phyloP scores from a whole-genome alignment of 2,329 filamentous ascomycete species.

The Colletotrichum sublineola region DNA sequence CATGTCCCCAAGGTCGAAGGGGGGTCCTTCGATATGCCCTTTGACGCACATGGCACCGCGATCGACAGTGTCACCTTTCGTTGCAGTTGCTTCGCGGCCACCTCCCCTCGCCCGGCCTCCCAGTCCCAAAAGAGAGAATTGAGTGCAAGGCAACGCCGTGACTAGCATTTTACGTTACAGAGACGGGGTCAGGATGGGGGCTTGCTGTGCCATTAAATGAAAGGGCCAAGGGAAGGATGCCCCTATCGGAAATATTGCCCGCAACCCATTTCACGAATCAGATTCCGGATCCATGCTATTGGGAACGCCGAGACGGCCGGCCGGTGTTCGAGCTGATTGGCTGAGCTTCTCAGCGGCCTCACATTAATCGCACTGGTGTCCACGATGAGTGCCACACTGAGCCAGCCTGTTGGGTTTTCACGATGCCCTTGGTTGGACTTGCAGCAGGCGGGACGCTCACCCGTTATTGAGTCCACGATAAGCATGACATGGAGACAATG shows the following conservation, averaged over 20 bases:
- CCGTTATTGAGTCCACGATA: conserved; percentile 6
- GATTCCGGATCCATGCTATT: conserved; percentile 39
- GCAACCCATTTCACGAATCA: conserved; percentile 34
- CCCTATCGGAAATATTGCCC: conserved; percentile 37
- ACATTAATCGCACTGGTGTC: conserved; percentile 31
- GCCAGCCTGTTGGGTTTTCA: conserved; percentile 32
- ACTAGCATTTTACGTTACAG: conserved; percentile 23
- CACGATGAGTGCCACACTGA: conserved; percentile 27
- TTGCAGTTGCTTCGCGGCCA: neutral
- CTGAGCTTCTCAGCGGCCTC: neutral
- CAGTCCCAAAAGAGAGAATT: neutral
- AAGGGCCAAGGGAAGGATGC: conserved; percentile 14
- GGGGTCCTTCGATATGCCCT: neutral
- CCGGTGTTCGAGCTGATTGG: conserved; percentile 30
- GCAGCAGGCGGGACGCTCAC: neutral
- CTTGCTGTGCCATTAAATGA: conserved; percentile 18
- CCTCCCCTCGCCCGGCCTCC: neutral
- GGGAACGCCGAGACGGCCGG: conserved; percentile 34
- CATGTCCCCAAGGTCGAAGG: neutral
- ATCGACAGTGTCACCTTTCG: conserved; percentile 18
- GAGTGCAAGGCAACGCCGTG: conserved; percentile 1
- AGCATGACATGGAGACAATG: neutral
- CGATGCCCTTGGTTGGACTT: conserved; percentile 7
- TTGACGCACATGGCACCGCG: conserved; percentile 10
- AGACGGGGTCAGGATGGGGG: conserved; percentile 1